phyloP scores from a whole-genome alignment of 768 basidiomycete genomes.

The Agaricus sinodeliciosus region DNA sequence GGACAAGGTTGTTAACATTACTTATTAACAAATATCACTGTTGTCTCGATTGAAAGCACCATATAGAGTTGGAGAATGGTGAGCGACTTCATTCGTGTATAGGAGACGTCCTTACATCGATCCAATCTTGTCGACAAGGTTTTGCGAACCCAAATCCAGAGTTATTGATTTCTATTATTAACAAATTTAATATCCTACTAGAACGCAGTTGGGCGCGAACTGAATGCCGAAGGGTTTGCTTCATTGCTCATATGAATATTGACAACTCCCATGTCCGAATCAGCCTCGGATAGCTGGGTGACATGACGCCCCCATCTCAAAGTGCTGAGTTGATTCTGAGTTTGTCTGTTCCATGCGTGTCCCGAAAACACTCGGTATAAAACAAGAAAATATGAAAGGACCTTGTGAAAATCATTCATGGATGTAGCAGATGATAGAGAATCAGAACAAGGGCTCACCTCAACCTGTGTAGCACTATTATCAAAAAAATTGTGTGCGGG shows the following conservation, averaged over 20 bases:
- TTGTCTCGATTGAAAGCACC: too few relatives aligned
- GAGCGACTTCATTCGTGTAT: too few relatives aligned
- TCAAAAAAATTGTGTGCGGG: not conserved
- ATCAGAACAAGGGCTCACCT: not conserved
- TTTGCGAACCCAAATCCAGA: too few relatives aligned
- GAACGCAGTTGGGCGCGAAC: too few relatives aligned
- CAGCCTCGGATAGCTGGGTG: not conserved
- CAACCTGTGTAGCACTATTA: not conserved
- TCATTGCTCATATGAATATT: too few relatives aligned
- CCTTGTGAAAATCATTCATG: not conserved
- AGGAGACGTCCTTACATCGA: too few relatives aligned
- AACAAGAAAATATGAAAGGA: not conserved
- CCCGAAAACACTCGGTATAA: not conserved
- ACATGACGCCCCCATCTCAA: not conserved
- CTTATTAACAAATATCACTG: slow-evolving; percentile 27
- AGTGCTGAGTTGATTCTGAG: not conserved
- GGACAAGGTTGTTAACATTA: slow-evolving; percentile 43
- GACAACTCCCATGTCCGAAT: not conserved
- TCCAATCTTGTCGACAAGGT: too few relatives aligned
- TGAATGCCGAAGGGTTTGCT: too few relatives aligned
- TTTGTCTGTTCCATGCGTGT: not conserved
- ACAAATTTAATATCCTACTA: too few relatives aligned
- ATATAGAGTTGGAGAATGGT: too few relatives aligned
- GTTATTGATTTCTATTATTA: too few relatives aligned
- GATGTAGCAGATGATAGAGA: not conserved